Base-by-base conservation (phyloP, 2,329 filamentous ascomycete genomes). In the Botryotinia narcissicola region DNA sequence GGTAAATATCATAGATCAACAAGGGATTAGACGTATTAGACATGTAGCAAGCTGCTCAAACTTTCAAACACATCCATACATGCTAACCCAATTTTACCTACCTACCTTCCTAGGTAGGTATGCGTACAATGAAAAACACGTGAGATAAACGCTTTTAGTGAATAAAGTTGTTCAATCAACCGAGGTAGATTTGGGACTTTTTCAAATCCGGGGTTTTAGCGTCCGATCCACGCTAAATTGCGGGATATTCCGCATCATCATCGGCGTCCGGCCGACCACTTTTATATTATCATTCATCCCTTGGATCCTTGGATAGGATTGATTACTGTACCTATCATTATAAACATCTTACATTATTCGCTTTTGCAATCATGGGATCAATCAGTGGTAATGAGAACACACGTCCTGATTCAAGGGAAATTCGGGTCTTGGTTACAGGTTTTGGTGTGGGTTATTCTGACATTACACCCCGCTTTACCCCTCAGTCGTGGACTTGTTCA, bases 361-460 rank as follows among this genome's bases (percentile, higher is more conserved):
- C 22, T 44, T 77, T 70, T 81, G 79, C 42, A 83, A 81, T 75
- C 22, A 79, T 78, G 77, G 76, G 77, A 22, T 78, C 77, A 10
- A 73, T 61, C 37, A 62, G 60, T 40, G 64, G 66, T 3, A 64
- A 73, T 20, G 35, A 46, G 37, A n/a, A 35, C 2, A 57, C 44
- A n/a, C 42, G n/a, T 40, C 60, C 44, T 16, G 20, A 72, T 22
- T 72, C 83, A 69, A 83, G 88, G 59, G 88, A 90, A 78, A 80
- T 89, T 75, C 88, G 84, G 37, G 85, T 90, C 73, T 83, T 90
- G 74, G 86, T 91, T 76, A 90, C 88, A 22, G 89, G 89, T 73
- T 91, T 90, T 79, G 86, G 83, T 73, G 89, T 91, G 84, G 74
- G 84, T 85, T 63, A 22, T 40, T 62, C 57, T 62, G 22, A 51